phyloP scores from a whole-genome alignment of 2,329 filamentous ascomycete species.

The Sclerotinia borealis region DNA sequence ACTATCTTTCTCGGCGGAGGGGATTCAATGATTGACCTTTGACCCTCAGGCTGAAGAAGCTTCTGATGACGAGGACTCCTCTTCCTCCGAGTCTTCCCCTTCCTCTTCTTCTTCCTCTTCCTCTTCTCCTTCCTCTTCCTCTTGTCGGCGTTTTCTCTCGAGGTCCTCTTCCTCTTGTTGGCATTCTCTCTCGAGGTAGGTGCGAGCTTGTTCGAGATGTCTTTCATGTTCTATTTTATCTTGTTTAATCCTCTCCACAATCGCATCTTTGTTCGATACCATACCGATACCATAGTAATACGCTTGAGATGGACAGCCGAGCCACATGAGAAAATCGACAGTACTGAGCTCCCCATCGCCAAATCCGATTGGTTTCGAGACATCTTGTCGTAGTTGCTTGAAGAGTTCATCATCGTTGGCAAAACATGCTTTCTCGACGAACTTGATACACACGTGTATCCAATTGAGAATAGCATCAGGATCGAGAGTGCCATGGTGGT shows the following conservation, averaged over 20 bases:
- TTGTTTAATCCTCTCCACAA: neutral
- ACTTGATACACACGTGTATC: conserved; percentile 16
- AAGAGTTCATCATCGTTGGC: neutral
- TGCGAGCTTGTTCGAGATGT: neutral
- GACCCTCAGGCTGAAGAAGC: too few relatives aligned
- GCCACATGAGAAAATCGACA: neutral
- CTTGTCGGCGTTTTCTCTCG: too few relatives aligned
- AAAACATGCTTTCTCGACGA: conserved; percentile 11
- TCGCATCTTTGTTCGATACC: neutral
- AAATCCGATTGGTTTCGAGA: neutral
- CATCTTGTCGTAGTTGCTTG: neutral
- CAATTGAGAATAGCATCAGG: conserved; percentile 17
- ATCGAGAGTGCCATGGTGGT: conserved; percentile 24
- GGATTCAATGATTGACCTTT: too few relatives aligned
- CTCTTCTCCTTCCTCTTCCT: too few relatives aligned
- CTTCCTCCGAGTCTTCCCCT: too few relatives aligned
- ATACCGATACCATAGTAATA: neutral
- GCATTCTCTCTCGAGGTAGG: too few relatives aligned
- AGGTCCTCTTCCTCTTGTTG: too few relatives aligned
- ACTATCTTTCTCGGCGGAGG: too few relatives aligned
- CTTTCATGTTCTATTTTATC: neutral
- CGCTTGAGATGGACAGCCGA: neutral
- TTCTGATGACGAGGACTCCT: too few relatives aligned
- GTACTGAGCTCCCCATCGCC: neutral
- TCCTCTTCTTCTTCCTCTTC: too few relatives aligned